phyloP scores from a whole-genome alignment of 345 rosid genomes.

The Syzygium jambos region DNA sequence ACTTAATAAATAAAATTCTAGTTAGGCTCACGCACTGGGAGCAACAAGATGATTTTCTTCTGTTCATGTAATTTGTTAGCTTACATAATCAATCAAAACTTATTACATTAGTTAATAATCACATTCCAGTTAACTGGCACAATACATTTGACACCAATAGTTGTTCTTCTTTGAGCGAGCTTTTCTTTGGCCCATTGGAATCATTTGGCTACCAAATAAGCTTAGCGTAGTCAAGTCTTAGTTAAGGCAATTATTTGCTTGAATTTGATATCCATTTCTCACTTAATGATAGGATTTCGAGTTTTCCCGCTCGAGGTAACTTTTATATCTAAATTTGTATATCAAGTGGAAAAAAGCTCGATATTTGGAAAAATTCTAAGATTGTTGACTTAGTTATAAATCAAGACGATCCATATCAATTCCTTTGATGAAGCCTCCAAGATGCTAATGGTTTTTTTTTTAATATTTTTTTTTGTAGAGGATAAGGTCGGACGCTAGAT shows the following conservation, averaged over 20 bases:
- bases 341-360: background rate
- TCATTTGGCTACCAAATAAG: background rate
- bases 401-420: background rate
- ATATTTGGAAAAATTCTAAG: background rate
- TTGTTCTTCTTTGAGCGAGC: background rate
- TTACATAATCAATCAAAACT: background rate
- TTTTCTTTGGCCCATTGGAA: background rate
- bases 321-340: background rate
- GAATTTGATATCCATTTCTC: background rate
- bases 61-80: background rate
- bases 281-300: background rate
- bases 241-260: background rate
- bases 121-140: background rate
- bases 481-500: background rate
- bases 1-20: background rate
- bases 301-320: background rate
- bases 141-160: background rate
- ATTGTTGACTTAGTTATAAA: background rate
- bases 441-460: background rate
- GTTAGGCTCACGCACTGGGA: background rate
- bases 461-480: background rate
- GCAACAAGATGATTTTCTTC: background rate
- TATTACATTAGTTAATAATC: background rate
- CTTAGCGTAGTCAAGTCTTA: background rate
- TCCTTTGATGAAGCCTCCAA: background rate